Evolutionary conservation across 306 rosid genomes (phyloP), one percentile per base, ranked within the genome.

Genomic region (Gleditsia sinensis): DNA sequence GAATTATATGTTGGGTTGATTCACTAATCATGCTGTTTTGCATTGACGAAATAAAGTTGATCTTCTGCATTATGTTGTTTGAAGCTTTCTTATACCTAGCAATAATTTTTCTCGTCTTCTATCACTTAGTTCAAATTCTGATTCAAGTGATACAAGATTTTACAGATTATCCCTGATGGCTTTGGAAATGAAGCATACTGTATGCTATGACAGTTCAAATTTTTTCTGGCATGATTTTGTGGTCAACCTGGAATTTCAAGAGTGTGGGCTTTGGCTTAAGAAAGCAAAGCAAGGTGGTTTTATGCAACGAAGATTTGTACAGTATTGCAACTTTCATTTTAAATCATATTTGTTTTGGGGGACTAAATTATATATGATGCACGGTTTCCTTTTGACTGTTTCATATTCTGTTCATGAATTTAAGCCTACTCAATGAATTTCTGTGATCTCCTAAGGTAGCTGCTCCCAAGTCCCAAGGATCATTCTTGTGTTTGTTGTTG

Each of bases 321-420:
- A 69, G 48, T 13, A 49, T 48, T 34, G 71, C 54, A 48, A 36
- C 6, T 20, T 69, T 20, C 65, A 37, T 50, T 4, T 78, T 30
- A n/a, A 46, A 28, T 19, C 14, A 1, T 39, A 9, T 39, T 61
- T 42, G 16, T 68, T 34, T 5, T 1, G 27, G 28, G 25, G 28
- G 25, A 60, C 30, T 37, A 69, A 19, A 39, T 49, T 67, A 37
- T 71, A 17, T 30, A 23, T 70, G 25, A 24, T 40, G 53, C 14
- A 13, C 16, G 69, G 69, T 56, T 72, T 79, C 54, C 34, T 32
- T 70, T 51, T 28, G 14, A 51, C 48, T 32, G 50, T 55, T 46
- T 32, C 21, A 7, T 46, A 58, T 43, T 33, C 68, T 23, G 27
- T 53, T 60, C 69, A 48, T 69, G 53, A 36, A 37, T 65, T 65